A percentile compares a stretch with the other conserved stretches of the same genome.
Evolutionary conservation across 2,329 filamentous ascomycete genomes (phyloP).

Genomic region (Fusarium verticillioides): DNA sequence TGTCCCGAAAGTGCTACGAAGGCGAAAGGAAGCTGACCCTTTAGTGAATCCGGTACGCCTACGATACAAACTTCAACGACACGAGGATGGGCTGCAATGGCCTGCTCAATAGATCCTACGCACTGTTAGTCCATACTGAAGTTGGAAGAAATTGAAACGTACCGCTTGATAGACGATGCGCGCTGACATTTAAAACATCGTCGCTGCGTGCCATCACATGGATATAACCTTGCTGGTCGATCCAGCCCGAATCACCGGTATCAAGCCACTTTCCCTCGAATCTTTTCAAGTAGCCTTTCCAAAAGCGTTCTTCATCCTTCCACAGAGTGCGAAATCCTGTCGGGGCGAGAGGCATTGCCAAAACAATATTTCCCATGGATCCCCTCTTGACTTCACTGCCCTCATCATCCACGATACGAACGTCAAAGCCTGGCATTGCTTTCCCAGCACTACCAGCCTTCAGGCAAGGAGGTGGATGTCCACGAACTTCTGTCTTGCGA

Average conservation of each 20-base stretch:
- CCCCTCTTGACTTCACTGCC: slow-evolving; percentile 77
- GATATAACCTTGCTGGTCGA: slow-evolving; percentile 78
- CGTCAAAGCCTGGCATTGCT: slow-evolving; percentile 90
- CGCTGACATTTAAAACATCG: slow-evolving; percentile 96
- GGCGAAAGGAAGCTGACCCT: slow-evolving; percentile 92
- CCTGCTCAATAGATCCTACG: slow-evolving; percentile 87
- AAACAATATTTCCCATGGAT: slow-evolving; percentile 90
- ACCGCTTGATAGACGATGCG: slow-evolving; percentile 90
- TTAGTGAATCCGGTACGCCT: slow-evolving; percentile 84
- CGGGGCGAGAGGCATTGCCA: slow-evolving; percentile 83
- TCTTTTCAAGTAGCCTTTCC: slow-evolving; percentile 83
- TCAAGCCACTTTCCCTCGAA: slow-evolving; percentile 88
- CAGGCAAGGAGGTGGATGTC: slow-evolving; percentile 62
- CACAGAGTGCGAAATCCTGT: slow-evolving; percentile 89
- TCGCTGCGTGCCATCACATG: slow-evolving; percentile 75
- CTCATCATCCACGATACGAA: slow-evolving; percentile 83
- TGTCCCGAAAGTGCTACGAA: slow-evolving; percentile 72
- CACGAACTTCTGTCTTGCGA: slow-evolving; percentile 56
- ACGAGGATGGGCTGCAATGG: slow-evolving; percentile 80
- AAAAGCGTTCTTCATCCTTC: slow-evolving; percentile 87
- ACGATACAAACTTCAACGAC: slow-evolving; percentile 90
- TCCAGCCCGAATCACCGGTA: slow-evolving; percentile 89
- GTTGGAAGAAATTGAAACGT: slow-evolving; percentile 44
- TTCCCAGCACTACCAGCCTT: slow-evolving; percentile 91
- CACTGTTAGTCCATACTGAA: slow-evolving; percentile 7